Percentiles rank a stretch among this genome's conserved stretches.
Evolutionary conservation across 1,284 basidiomycete genomes (phyloP).

Genomic region (Ganoderma leucocontextum): DNA sequence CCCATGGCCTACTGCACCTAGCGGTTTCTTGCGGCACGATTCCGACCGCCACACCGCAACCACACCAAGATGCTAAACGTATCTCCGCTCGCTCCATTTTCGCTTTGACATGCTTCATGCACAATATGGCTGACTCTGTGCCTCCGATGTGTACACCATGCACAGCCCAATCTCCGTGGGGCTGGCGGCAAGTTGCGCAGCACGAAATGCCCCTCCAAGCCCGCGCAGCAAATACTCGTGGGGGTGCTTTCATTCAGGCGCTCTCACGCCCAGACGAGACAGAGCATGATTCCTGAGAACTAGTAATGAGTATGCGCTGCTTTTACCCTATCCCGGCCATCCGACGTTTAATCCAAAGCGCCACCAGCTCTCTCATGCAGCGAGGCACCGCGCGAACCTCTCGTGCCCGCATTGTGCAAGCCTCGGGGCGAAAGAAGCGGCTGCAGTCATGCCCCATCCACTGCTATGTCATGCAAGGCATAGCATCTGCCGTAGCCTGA

Average conservation of each 20-base stretch:
- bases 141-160: conserved; percentile 1
- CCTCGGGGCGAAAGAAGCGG: conserved; percentile 28
- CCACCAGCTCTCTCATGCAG: conserved; percentile 20
- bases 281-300: not conserved
- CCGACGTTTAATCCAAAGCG: conserved; percentile 22
- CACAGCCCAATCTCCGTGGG: conserved; percentile 2
- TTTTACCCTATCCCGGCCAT: conserved; percentile 26
- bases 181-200: conserved; percentile 1
- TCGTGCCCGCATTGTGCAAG: conserved; percentile 16
- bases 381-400: conserved; percentile 29
- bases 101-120: not conserved
- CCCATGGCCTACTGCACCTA: conserved; percentile 25
- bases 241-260: conserved; percentile 13
- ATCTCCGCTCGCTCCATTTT: not conserved
- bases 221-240: conserved; percentile 5
- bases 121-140: conserved; percentile 8
- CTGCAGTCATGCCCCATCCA: conserved; percentile 16
- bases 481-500: not conserved
- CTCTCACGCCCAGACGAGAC: conserved; percentile 24
- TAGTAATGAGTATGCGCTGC: conserved; percentile 16
- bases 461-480: conserved; percentile 3
- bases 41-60: conserved; percentile 18
- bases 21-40: conserved; percentile 19
- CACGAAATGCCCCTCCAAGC: not conserved
- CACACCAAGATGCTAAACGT: conserved; percentile 7